Evolutionary conservation across 164 flowering plant species (phyloP).

Genomic region (Magnolia sinica): DNA sequence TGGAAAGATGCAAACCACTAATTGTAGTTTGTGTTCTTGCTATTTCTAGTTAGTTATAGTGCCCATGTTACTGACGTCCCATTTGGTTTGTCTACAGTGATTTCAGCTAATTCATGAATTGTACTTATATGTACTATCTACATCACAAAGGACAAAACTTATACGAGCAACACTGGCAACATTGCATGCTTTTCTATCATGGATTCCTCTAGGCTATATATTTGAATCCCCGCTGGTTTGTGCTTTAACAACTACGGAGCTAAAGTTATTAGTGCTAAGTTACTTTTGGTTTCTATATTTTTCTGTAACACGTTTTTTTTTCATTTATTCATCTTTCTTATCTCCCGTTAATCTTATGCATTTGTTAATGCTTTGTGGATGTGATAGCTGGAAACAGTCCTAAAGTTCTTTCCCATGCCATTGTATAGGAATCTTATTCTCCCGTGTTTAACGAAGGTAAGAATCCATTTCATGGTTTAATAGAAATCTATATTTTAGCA

Average conservation of each 20-base stretch:
- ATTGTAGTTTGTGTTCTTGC: background rate
- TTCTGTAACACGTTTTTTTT: background rate
- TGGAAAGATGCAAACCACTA: background rate
- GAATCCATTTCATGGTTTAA: background rate
- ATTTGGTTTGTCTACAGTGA: constrained; percentile 52
- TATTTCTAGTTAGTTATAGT: background rate
- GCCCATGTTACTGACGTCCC: background rate
- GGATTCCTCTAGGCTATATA: constrained; percentile 98
- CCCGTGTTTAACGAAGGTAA: constrained; percentile 90
- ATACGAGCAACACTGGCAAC: constrained; percentile 92
- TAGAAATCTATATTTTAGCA: background rate
- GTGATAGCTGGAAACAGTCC: constrained; percentile 81
- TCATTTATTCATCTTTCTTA: background rate
- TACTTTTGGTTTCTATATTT: background rate
- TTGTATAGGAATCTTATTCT: constrained; percentile 88
- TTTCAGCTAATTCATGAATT: constrained; percentile 98
- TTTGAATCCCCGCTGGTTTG: constrained; percentile 95
- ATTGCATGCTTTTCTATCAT: constrained; percentile 94
- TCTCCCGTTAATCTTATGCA: background rate
- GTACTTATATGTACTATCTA: constrained; percentile 93
- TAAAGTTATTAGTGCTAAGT: background rate
- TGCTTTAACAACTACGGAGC: constrained; percentile 1
- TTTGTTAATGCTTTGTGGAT: constrained; percentile 3
- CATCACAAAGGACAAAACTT: constrained; percentile 90
- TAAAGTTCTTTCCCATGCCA: constrained; percentile 75